Evolutionary conservation across 1,284 basidiomycete species (phyloP).

Genomic region (Cutaneotrichosporon cutaneum): DNA sequence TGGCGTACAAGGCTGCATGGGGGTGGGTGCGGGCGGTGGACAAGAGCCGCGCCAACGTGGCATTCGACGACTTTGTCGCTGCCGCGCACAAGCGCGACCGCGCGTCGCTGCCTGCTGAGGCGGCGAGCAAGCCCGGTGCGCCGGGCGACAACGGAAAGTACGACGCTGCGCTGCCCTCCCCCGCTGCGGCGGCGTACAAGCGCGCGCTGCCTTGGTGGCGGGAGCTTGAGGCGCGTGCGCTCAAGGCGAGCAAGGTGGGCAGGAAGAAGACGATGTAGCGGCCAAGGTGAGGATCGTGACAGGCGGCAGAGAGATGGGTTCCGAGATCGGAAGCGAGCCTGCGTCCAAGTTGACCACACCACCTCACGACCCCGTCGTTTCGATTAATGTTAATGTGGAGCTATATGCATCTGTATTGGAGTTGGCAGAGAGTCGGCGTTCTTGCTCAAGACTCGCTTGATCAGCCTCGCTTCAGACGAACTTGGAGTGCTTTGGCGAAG

Average conservation of each 20-base stretch:
- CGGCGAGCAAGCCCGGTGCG: slow-evolving; percentile 21
- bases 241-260: slow-evolving; percentile 13
- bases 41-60: not conserved
- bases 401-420: not conserved
- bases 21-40: slow-evolving; percentile 38
- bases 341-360: no score
- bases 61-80: slow-evolving; percentile 22
- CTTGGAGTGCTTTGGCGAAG: not conserved
- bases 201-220: slow-evolving; percentile 34
- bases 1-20: slow-evolving; percentile 51
- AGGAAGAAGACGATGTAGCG: no score
- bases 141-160: slow-evolving; percentile 35
- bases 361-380: no score
- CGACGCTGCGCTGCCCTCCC: slow-evolving; percentile 32
- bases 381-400: no score
- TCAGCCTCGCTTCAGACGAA: not conserved
- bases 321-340: not conserved
- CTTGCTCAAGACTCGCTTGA: not conserved
- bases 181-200: slow-evolving; percentile 28
- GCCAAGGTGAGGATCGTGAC: no score
- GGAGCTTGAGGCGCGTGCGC: slow-evolving; percentile 30
- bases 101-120: slow-evolving; percentile 34
- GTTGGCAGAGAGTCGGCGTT: no score
- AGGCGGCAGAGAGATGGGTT: no score
- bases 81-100: slow-evolving; percentile 27